A percentile compares a stretch with the other conserved stretches of the same genome.
Conservation (phyloP, 2,329 filamentous ascomycete species). For the Xenoacremonium recifei region DNA sequence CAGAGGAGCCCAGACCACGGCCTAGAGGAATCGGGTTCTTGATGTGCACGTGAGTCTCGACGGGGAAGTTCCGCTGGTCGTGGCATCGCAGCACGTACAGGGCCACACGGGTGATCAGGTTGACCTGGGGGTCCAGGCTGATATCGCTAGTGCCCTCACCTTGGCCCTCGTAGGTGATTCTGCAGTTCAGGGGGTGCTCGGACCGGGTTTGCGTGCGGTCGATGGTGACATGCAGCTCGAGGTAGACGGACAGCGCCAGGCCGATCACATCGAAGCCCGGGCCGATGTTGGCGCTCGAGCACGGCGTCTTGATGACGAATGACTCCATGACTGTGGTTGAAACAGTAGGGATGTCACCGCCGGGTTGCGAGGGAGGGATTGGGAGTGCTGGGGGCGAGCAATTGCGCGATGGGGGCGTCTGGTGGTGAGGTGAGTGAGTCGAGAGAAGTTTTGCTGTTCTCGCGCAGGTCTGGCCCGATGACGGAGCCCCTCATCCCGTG, state of each 20-base stretch:
- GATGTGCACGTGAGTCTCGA: constrained; percentile 88
- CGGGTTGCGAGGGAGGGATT: constrained; percentile 2
- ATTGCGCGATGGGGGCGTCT: constrained; percentile 18
- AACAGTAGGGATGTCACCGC: constrained; percentile 20
- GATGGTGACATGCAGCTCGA: constrained; percentile 82
- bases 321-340: constrained; percentile 48
- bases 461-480: constrained; percentile 12
- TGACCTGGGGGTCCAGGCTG: constrained; percentile 77
- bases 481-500: constrained; percentile 14
- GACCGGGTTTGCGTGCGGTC: constrained; percentile 55
- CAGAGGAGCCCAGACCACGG: constrained; percentile 89
- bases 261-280: constrained; percentile 98
- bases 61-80: constrained; percentile 78
- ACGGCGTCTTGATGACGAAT: constrained; percentile 77
- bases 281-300: constrained; percentile 96
- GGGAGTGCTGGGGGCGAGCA: constrained; percentile 7
- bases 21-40: constrained; percentile 93
- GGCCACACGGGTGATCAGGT: constrained; percentile 91
- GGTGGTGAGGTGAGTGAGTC: constrained; percentile 1
- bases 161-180: constrained; percentile 85
- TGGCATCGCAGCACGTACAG: constrained; percentile 95
- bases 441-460: constrained; percentile 1
- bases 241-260: constrained; percentile 88
- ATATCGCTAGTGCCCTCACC: constrained; percentile 71
- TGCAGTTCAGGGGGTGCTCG: constrained; percentile 74